phyloP scores from a whole-genome alignment of 164 flowering plant species.

The Vitis vinifera region DNA sequence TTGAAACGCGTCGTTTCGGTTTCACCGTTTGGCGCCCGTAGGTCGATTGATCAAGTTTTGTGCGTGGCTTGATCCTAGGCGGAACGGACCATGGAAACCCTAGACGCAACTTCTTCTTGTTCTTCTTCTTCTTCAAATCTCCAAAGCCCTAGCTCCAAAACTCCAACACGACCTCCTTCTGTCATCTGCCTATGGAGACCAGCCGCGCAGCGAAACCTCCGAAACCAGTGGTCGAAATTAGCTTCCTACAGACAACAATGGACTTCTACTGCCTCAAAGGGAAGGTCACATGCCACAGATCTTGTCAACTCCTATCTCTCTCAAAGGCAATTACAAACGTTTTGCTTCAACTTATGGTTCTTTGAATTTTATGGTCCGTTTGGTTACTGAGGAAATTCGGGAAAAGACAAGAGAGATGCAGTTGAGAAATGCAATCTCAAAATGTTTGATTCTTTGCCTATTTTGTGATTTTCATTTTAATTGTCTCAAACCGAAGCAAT shows the following conservation, averaged over 20 bases:
- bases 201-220: conserved; percentile 75
- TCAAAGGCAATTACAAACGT: conserved; percentile 32
- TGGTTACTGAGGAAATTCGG: neutral
- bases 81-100: conserved; percentile 9
- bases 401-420: too few species aligned
- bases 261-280: conserved; percentile 52
- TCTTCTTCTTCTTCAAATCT: neutral
- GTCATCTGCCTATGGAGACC: conserved; percentile 74
- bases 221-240: conserved; percentile 84
- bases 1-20: too few species aligned
- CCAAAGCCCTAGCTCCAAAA: conserved; percentile 11
- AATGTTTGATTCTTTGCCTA: too few species aligned
- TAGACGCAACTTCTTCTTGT: neutral
- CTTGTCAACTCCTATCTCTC: conserved; percentile 74
- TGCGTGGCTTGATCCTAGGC: neutral
- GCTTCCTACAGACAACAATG: conserved; percentile 53
- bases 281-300: conserved; percentile 63
- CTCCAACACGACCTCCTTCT: conserved; percentile 31
- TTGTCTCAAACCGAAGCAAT: too few species aligned
- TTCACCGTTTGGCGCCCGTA: too few species aligned
- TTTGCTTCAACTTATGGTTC: neutral
- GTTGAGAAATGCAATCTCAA: too few species aligned
- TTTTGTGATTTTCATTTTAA: too few species aligned
- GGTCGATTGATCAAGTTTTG: too few species aligned
- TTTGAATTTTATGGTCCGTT: neutral